Percentiles rank a stretch among this genome's conserved stretches.
phyloP scores from a whole-genome alignment of 75 land plant genomes.

The Adiantum capillusveneris region DNA sequence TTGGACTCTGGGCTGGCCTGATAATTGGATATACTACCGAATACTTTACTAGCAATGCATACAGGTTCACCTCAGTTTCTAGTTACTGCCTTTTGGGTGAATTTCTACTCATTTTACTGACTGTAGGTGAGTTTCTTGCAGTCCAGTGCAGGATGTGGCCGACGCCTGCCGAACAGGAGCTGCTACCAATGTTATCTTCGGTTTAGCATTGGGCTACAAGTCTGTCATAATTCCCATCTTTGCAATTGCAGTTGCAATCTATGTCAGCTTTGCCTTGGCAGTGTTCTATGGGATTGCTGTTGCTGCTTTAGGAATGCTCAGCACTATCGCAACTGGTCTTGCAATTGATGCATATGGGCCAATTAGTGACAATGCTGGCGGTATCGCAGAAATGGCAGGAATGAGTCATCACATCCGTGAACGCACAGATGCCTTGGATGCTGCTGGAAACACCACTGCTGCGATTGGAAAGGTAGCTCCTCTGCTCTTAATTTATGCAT shows the following conservation, averaged over 20 bases:
- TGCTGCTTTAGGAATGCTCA: no score
- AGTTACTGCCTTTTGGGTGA: neutral
- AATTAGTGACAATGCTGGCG: conserved; percentile 71
- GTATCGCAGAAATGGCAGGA: conserved; percentile 62
- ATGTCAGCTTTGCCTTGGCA: conserved; percentile 62
- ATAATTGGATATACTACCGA: conserved; percentile 64
- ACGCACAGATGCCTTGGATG: conserved; percentile 25
- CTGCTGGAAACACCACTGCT: conserved; percentile 26
- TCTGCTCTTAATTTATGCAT: neutral
- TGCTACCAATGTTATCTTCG: conserved; percentile 26
- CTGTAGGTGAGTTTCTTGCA: neutral
- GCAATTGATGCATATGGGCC: conserved; percentile 42
- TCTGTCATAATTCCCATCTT: no score
- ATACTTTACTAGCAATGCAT: conserved; percentile 69
- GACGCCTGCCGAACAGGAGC: conserved; percentile 33
- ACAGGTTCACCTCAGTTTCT: conserved; percentile 22
- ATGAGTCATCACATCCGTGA: conserved; percentile 23
- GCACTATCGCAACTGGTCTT: conserved; percentile 23
- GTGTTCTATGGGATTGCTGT: conserved; percentile 77
- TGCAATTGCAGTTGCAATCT: no score
- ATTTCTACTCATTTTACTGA: neutral
- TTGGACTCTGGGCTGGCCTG: conserved; percentile 67
- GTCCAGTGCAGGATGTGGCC: conserved; percentile 32
- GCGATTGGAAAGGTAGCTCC: conserved; percentile 16
- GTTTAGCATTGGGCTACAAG: no score